Conservation (phyloP, 345 rosid species). For the Gossypium australe region DNA sequence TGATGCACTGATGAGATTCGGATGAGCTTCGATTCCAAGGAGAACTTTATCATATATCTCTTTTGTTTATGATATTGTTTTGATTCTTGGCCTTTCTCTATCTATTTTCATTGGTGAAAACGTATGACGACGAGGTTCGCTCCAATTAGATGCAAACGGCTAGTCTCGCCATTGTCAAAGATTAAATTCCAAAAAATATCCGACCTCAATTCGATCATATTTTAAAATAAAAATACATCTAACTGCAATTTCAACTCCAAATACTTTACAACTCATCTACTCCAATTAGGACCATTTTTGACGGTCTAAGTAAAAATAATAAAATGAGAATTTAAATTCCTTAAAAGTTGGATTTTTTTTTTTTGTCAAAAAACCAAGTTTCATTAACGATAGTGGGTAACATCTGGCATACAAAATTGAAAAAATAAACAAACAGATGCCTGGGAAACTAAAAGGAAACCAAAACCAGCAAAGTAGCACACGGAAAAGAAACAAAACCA, state of each 20-base stretch:
- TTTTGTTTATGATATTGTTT: neutral
- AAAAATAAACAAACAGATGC: rapidly evolving
- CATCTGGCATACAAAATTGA: too few relatives aligned
- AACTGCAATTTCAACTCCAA: too few relatives aligned
- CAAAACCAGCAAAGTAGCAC: too few relatives aligned
- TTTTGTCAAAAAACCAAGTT: too few relatives aligned
- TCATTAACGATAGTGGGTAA: too few relatives aligned
- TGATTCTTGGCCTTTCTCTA: neutral
- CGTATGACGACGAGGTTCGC: neutral
- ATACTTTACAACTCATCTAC: too few relatives aligned
- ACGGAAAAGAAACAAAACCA: too few relatives aligned
- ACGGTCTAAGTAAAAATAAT: too few relatives aligned
- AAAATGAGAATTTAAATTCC: too few relatives aligned
- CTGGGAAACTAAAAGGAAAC: rapidly evolving
- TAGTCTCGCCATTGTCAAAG: neutral
- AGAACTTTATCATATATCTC: neutral
- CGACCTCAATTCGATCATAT: neutral
- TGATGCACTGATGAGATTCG: neutral
- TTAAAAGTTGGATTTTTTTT: too few relatives aligned
- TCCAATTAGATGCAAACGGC: neutral
- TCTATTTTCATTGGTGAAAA: neutral
- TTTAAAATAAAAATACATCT: neutral
- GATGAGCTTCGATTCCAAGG: neutral
- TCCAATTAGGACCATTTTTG: too few relatives aligned
- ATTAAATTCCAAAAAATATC: neutral